These are phyloP conservation scores for Haberlea rhodopensis DNA, from an alignment of 257 asterid genomes.

Conservation along the genomic window DNA sequence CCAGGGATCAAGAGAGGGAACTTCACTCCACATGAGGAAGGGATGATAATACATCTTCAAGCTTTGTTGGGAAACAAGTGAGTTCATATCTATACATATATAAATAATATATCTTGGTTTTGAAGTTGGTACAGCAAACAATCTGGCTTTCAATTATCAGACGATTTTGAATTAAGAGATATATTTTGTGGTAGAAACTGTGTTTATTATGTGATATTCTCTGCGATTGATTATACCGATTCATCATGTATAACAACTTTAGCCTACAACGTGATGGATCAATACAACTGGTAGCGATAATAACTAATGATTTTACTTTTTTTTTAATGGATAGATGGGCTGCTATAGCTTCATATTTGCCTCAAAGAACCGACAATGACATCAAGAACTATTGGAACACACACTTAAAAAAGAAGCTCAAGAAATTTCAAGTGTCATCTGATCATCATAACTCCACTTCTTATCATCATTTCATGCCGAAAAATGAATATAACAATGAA, in stretches of 20 bases:
- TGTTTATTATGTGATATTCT: no score
- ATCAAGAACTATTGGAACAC: conserved; percentile 98
- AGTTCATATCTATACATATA: no score
- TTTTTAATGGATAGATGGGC: conserved; percentile 88
- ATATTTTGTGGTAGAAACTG: background rate
- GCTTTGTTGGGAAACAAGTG: conserved; percentile 95
- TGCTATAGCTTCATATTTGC: conserved; percentile 89
- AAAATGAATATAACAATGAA: conserved; percentile 13
- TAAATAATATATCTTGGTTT: no score
- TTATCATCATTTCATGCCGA: conserved; percentile 40
- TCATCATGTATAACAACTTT: no score
- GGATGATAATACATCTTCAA: conserved; percentile 95
- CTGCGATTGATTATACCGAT: no score
- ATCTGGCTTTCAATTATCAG: no score
- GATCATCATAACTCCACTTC: conserved; percentile 24
- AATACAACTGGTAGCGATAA: no score
- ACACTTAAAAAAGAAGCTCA: conserved; percentile 85
- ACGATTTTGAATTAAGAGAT: no score
- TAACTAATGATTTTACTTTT: background rate
- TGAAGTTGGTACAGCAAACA: no score
- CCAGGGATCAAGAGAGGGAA: conserved; percentile 98
- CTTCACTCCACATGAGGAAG: conserved; percentile 95
- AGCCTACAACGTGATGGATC: no score
- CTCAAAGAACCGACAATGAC: conserved; percentile 93
- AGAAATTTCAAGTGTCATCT: conserved; percentile 40